Evolutionary conservation across 768 basidiomycete genomes (phyloP).

Genomic region (Suillus decipiens): DNA sequence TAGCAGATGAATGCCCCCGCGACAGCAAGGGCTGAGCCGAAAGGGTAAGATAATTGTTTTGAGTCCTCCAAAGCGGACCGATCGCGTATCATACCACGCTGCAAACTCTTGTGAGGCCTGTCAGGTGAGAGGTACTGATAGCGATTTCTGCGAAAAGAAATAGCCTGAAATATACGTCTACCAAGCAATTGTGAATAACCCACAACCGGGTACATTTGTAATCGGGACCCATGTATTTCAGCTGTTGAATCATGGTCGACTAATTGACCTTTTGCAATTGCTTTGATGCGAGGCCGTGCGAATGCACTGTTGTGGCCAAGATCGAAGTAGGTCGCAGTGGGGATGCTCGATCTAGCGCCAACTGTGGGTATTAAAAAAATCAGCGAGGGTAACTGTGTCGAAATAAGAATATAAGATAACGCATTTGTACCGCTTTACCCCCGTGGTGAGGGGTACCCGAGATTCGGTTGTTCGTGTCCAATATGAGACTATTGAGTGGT

Average conservation of each 20-base stretch:
- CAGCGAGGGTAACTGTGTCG: not conserved
- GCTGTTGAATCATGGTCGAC: not conserved
- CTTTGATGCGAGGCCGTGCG: not conserved
- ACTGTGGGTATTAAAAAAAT: not conserved
- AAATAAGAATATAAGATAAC: not conserved
- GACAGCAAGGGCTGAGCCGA: conserved; percentile 21
- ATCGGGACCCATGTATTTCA: not conserved
- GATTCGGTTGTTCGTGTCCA: not conserved
- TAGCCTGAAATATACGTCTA: not conserved
- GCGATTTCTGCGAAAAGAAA: conserved; percentile 3
- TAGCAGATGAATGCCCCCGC: conserved; percentile 33
- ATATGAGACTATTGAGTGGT: not conserved
- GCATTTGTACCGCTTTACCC: not conserved
- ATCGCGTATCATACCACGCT: not conserved
- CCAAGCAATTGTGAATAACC: not conserved
- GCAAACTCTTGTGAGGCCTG: not conserved
- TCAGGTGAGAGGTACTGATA: not conserved
- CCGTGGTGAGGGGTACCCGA: not conserved
- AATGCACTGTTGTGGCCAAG: not conserved
- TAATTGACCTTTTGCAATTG: conserved; percentile 1
- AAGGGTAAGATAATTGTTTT: conserved; percentile 11
- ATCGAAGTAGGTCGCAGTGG: not conserved
- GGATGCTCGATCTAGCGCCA: not conserved
- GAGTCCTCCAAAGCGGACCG: not conserved
- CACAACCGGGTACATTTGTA: not conserved